These are phyloP conservation scores for Candida sanyaensis DNA, from an alignment of 1,139 yeast genomes.

Conservation along the genomic window DNA sequence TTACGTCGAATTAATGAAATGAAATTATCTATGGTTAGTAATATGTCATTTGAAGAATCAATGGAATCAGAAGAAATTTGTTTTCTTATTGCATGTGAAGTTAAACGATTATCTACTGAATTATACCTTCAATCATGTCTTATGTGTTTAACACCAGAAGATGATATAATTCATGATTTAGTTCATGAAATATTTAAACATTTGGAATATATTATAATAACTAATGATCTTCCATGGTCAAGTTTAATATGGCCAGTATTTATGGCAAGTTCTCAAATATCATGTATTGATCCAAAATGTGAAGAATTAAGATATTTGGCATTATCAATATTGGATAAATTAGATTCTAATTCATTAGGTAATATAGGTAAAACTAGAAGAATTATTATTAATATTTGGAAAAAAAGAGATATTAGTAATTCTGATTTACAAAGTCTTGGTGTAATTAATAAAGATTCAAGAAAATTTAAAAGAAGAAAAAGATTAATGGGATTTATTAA, in stretches of 20 bases:
- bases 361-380: conserved; percentile 26
- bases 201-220: conserved; percentile 25
- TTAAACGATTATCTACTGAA: conserved; percentile 24
- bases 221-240: conserved; percentile 17
- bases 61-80: conserved; percentile 23
- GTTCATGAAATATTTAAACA: conserved; percentile 20
- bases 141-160: conserved; percentile 20
- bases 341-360: conserved; percentile 27
- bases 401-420: conserved; percentile 26
- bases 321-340: conserved; percentile 24
- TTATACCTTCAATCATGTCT: conserved; percentile 31
- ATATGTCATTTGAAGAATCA: not conserved
- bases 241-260: conserved; percentile 28
- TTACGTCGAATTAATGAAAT: conserved; percentile 15
- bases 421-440: conserved; percentile 23
- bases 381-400: conserved; percentile 27
- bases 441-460: conserved; percentile 10
- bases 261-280: conserved; percentile 26
- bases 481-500: conserved; percentile 21
- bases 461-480: conserved; percentile 11
- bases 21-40: not conserved
- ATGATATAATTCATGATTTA: conserved; percentile 15
- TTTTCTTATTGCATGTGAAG: conserved; percentile 29
- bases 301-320: conserved; percentile 28
- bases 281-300: conserved; percentile 21